These are phyloP conservation scores for Glomus cerebriforme DNA, from an alignment of 192 early-diverging fungal genomes.

Conservation along the genomic window DNA sequence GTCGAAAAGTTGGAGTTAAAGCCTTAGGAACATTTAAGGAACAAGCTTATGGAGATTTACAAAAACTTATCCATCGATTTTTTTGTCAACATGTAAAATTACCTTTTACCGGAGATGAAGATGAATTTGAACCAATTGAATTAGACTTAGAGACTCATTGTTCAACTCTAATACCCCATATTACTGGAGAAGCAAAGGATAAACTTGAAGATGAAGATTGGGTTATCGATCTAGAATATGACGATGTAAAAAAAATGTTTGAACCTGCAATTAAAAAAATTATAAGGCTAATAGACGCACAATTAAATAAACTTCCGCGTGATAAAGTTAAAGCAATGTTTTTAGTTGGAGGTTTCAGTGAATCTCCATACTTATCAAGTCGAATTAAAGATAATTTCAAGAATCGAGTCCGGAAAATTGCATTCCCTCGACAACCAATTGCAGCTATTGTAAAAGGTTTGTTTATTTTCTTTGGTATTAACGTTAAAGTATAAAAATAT, in stretches of 20 bases:
- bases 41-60: not conserved
- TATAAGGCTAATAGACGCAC: constrained; percentile 33
- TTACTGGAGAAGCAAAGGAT: not conserved
- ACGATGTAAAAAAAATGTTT: not conserved
- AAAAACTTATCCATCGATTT: not conserved
- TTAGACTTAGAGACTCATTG: not conserved
- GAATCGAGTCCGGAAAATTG: constrained; percentile 21
- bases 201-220: not conserved
- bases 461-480: not conserved
- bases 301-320: constrained; percentile 39
- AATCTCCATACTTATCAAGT: constrained; percentile 45
- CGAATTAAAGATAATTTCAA: constrained; percentile 39
- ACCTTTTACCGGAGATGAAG: not conserved
- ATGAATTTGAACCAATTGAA: not conserved
- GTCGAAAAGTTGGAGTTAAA: not conserved
- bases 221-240: constrained; percentile 40
- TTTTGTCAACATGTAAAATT: constrained; percentile 4
- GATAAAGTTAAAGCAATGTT: constrained; percentile 43
- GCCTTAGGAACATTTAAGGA: not conserved
- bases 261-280: not conserved
- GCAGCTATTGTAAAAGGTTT: not conserved
- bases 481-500: not conserved
- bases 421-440: not conserved
- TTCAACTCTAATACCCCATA: not conserved
- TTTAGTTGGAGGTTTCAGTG: constrained; percentile 56